phyloP scores from a whole-genome alignment of 768 basidiomycete genomes.

The Boletus huronensis region DNA sequence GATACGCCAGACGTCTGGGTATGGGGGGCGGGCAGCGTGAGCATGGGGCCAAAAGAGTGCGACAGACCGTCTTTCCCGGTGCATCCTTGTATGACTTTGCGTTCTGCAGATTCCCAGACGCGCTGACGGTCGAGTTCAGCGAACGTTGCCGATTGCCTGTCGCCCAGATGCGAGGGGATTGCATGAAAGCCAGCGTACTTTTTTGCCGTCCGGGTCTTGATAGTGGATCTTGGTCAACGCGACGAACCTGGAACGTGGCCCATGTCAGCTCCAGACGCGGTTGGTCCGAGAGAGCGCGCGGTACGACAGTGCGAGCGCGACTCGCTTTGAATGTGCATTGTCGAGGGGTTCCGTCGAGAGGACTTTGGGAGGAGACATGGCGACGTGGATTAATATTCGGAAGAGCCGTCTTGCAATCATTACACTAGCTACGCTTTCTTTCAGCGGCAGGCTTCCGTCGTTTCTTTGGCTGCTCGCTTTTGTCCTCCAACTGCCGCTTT shows the following conservation, averaged over 20 bases:
- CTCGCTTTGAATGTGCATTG: slow-evolving; percentile 56
- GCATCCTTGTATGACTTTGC: slow-evolving; percentile 75
- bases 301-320: not conserved
- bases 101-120: slow-evolving; percentile 86
- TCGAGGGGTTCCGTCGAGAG: slow-evolving; percentile 50
- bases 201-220: slow-evolving; percentile 69
- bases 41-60: not conserved
- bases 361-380: slow-evolving; percentile 57
- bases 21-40: not conserved
- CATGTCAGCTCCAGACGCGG: too few relatives aligned
- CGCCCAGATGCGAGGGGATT: not conserved
- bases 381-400: too few relatives aligned
- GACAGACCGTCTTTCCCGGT: slow-evolving; percentile 76
- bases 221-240: slow-evolving; percentile 79
- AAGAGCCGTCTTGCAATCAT: too few relatives aligned
- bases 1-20: not conserved
- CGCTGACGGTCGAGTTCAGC: slow-evolving; percentile 43
- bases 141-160: not conserved
- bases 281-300: not conserved
- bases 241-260: slow-evolving; percentile 61
- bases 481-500: slow-evolving; percentile 12
- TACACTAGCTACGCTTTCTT: too few relatives aligned
- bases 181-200: slow-evolving; percentile 41
- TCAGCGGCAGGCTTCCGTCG: slow-evolving; percentile 12
- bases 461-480: slow-evolving; percentile 17